These are phyloP conservation scores for Phytophthora boehmeriae DNA, from an alignment of 352 stramenopile species.

Conservation along the genomic window DNA sequence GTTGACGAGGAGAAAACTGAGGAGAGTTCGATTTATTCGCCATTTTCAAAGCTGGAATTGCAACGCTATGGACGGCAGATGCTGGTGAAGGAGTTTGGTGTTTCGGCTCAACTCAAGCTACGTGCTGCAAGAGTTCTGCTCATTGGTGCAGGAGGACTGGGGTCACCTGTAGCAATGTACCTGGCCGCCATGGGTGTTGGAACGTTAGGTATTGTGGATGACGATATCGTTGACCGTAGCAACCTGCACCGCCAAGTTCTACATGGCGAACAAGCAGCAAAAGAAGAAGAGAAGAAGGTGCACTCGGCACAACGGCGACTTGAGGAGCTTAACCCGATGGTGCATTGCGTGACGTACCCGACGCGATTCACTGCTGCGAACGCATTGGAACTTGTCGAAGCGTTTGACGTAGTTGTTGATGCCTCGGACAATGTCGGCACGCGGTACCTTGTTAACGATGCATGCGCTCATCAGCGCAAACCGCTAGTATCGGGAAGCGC, in stretches of 20 bases:
- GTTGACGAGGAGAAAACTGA: background rate
- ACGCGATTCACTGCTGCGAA: conserved; percentile 80
- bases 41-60: conserved; percentile 54
- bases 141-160: conserved; percentile 95
- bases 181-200: conserved; percentile 95
- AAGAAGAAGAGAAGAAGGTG: conserved; percentile 86
- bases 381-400: conserved; percentile 69
- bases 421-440: conserved; percentile 96
- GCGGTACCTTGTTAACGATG: conserved; percentile 96
- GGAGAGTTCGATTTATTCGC: conserved; percentile 37
- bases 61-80: conserved; percentile 96
- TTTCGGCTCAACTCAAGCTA: conserved; percentile 87
- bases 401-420: conserved; percentile 95
- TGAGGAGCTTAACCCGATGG: conserved; percentile 79
- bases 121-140: conserved; percentile 84
- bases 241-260: conserved; percentile 98
- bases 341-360: conserved; percentile 56
- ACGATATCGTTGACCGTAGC: conserved; percentile 94
- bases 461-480: conserved; percentile 84
- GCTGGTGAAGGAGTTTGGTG: conserved; percentile 92
- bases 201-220: conserved; percentile 93
- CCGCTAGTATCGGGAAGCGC: conserved; percentile 95
- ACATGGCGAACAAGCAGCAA: conserved; percentile 85
- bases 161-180: conserved; percentile 95
- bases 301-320: conserved; percentile 75